phyloP scores from a whole-genome alignment of 2,329 filamentous ascomycete genomes.

The Fusarium sulawesiense region DNA sequence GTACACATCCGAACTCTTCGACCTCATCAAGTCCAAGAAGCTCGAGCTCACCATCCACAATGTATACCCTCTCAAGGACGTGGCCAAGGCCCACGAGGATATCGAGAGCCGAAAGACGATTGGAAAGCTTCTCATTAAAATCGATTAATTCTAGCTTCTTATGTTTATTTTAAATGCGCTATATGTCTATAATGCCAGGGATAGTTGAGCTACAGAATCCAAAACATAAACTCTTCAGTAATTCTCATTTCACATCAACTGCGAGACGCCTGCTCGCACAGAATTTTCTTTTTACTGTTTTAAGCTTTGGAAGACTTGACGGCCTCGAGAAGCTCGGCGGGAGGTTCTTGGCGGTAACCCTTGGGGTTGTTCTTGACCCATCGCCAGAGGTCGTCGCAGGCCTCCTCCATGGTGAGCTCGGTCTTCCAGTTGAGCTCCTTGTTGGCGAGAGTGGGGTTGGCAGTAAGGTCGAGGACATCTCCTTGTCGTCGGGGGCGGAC shows the following conservation, averaged over 20 bases:
- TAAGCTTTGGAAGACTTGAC: conserved; percentile 59
- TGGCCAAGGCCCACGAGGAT: conserved; percentile 78
- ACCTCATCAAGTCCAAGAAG: conserved; percentile 74
- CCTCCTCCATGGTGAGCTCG: conserved; percentile 88
- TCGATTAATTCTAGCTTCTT: conserved; percentile 54
- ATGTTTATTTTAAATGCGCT: conserved; percentile 35
- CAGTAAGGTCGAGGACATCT: conserved; percentile 94
- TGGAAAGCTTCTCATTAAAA: conserved; percentile 83
- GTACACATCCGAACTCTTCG: conserved; percentile 79
- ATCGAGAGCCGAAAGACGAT: conserved; percentile 85
- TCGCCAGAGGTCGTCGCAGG: conserved; percentile 93
- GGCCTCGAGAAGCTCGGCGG: conserved; percentile 78
- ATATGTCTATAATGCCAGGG: conserved; percentile 41
- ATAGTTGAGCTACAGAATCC: conserved; percentile 33
- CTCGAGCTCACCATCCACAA: conserved; percentile 80
- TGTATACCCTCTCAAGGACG: conserved; percentile 79
- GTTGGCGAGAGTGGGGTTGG: conserved; percentile 89
- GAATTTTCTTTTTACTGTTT: conserved; percentile 18
- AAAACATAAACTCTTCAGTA: conserved; percentile 33
- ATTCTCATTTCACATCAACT: conserved; percentile 19
- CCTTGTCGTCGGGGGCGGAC: conserved; percentile 84
- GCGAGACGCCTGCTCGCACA: conserved; percentile 33
- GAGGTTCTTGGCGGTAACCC: conserved; percentile 93
- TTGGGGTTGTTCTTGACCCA: conserved; percentile 98
- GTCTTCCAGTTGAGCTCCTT: conserved; percentile 93